Conservation (phyloP, 208 protist species). For the Leishmania arabica region DNA sequence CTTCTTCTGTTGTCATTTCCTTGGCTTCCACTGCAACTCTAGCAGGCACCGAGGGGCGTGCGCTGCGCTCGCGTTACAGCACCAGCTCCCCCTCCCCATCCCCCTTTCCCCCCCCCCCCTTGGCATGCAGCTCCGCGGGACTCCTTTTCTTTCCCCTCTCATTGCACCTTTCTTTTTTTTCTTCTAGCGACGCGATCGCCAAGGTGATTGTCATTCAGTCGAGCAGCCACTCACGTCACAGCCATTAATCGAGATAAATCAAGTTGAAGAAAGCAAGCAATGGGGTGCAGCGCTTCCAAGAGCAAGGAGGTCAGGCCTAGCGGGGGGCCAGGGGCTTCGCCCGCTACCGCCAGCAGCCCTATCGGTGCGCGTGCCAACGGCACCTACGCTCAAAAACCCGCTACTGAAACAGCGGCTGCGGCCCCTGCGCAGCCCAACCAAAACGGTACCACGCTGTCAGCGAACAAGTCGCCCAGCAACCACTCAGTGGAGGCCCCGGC, state of each 20-base stretch:
- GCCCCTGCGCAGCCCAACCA: not conserved
- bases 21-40: not conserved
- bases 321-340: slow-evolving; percentile 3
- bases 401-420: not conserved
- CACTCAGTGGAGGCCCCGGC: slow-evolving; percentile 27
- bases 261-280: slow-evolving; percentile 23
- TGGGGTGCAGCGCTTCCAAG: slow-evolving; percentile 61
- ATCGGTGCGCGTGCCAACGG: slow-evolving; percentile 2
- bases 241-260: not conserved
- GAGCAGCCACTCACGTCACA: not conserved
- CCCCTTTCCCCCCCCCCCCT: not conserved
- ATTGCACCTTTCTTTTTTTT: not conserved
- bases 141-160: not conserved
- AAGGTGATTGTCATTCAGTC: not conserved
- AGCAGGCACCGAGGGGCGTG: not conserved
- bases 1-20: not conserved
- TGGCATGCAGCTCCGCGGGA: not conserved
- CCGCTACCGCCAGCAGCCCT: not conserved
- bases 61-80: not conserved
- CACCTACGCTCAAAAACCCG: not conserved
- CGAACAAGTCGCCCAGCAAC: slow-evolving; percentile 15
- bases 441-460: not conserved
- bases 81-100: not conserved
- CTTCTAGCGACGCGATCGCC: not conserved
- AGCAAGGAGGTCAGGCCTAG: slow-evolving; percentile 27